Percentiles rank a stretch among this genome's conserved stretches.
Conservation (phyloP, 805 yeast species). For the Komagataella populi region DNA sequence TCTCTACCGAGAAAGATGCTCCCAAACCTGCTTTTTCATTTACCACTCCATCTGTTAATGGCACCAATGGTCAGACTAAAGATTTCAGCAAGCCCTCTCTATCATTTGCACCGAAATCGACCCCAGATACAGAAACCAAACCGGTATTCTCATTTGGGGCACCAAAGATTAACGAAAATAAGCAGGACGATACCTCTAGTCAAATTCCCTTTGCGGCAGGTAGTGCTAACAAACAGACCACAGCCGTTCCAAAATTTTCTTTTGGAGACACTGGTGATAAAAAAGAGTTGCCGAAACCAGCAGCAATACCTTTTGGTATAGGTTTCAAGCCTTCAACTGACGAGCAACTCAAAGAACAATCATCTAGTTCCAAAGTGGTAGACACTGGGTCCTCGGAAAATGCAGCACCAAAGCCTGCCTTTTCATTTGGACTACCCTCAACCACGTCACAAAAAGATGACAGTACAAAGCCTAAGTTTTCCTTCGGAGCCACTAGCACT, state of each 20-base stretch:
- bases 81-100: slow-evolving; percentile 5
- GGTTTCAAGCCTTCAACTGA: not conserved
- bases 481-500: not conserved
- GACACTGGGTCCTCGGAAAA: not conserved
- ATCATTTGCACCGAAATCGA: slow-evolving; percentile 5
- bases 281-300: not conserved
- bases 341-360: not conserved
- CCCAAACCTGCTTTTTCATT: slow-evolving; percentile 1
- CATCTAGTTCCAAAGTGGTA: not conserved
- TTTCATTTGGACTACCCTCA: not conserved
- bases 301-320: slow-evolving; percentile 2
- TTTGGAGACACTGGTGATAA: slow-evolving; percentile 1
- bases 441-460: not conserved
- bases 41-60: not conserved
- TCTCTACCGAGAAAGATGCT: not conserved
- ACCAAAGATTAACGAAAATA: not conserved
- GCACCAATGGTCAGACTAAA: not conserved
- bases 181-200: not conserved
- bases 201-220: not conserved
- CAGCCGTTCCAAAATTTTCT: slow-evolving; percentile 1
- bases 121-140: not conserved
- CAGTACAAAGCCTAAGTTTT: not conserved
- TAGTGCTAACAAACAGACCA: not conserved
- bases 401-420: not conserved
- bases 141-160: slow-evolving; percentile 1